A percentile compares a stretch with the other conserved stretches of the same genome.
These are phyloP conservation scores for Trypanosoma melophagium DNA, from an alignment of 208 protist species.

Conservation along the genomic window DNA sequence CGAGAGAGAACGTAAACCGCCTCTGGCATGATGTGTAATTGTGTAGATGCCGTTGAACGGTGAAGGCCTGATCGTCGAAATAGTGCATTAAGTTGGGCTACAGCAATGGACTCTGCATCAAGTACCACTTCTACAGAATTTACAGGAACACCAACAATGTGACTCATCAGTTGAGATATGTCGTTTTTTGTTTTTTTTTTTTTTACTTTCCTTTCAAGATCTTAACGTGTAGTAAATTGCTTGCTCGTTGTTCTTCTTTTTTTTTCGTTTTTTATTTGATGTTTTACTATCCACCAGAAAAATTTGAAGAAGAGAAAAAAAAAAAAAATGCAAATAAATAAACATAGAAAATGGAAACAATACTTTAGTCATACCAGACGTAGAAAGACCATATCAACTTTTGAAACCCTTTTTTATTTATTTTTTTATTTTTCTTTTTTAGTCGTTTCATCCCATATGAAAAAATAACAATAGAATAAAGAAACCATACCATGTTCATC, in stretches of 20 bases:
- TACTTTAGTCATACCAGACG: no score
- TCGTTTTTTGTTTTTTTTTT: neutral
- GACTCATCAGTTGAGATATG: neutral
- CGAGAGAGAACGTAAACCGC: conserved; percentile 46
- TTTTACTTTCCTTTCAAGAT: neutral
- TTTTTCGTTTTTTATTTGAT: neutral
- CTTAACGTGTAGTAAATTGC: neutral
- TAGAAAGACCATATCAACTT: no score
- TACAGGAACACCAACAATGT: neutral
- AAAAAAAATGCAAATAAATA: no score
- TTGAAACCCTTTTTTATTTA: no score
- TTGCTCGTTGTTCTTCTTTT: neutral
- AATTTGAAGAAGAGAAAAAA: no score
- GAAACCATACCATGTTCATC: no score
- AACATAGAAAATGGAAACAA: no score
- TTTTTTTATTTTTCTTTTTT: no score
- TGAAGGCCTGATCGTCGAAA: conserved; percentile 46
- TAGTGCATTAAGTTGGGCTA: conserved; percentile 38
- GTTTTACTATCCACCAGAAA: no score
- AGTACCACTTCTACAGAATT: neutral
- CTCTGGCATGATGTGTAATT: conserved; percentile 62
- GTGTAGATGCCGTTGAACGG: conserved; percentile 44
- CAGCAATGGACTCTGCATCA: conserved; percentile 22
- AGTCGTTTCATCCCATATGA: no score
- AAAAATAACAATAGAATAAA: no score